Evolutionary conservation across 148 eudicot genomes (phyloP), one percentile per base, ranked within the genome.

Genomic region (Amaranthus palmeri): DNA sequence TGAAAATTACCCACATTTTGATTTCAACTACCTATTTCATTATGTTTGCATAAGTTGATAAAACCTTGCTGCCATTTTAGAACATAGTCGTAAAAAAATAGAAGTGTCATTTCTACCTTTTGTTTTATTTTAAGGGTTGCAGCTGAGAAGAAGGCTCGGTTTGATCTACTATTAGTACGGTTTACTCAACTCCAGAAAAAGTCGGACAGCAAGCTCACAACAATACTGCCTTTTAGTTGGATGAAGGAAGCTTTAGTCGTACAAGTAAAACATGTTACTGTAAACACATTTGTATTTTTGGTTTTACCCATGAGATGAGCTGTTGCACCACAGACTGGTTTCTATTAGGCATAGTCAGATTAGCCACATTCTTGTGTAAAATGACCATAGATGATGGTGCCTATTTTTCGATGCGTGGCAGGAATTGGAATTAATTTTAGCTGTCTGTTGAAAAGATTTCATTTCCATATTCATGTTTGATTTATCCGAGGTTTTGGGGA

Each of bases 311-410:
- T 15, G 51, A 17, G 72, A 67, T 60, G 67, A 68, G 68, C 52
- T 75, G 53, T 68, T 75, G 71, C 64, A 48, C 58, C 49, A 67
- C 42, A 17, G 17, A 68, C 58, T 49, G 51, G 58, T 63, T 64
- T 66, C 47, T 7, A 45, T 64, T 55, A 54, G 58, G 56, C 61
- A 36, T 46, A 44, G 52, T 17, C 8, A 12, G 51, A n/a, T 58
- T 10, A 65, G 46, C 52, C n/a, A n/a, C 43, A n/a, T 46, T 53
- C 15, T 15, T 60, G 42, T 68, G 72, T 51, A 68, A n/a, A 10
- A 36, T 10, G 18, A 10, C 67, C 13, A 54, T 9, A 73, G 44
- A 65, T 54, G 54, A 65, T 65, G 54, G 45, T 47, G 15, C 15
- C 43, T 68, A 48, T 45, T 10, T 46, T 67, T 69, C 51, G 8